Evolutionary conservation across 140 eudicot species (phyloP), one percentile per base, ranked within the genome.

Genomic region (Flaveria floridana): DNA sequence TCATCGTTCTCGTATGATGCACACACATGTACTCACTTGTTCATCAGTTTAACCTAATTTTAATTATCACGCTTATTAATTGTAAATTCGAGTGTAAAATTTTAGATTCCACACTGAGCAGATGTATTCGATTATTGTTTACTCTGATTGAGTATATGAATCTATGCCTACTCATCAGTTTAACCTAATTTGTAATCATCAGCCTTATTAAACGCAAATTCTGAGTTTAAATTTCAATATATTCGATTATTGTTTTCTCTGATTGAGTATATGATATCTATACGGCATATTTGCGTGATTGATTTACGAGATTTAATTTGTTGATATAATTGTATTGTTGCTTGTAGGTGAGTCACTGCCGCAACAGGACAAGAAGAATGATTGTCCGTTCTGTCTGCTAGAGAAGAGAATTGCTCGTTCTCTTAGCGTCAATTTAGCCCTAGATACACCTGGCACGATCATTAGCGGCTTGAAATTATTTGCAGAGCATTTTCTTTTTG

Each of bases 311-410:
- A 7, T 39, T 1, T 4, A 2, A 1, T 59, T 69, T 59, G 65
- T 59, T 28, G 19, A 7, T 39, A 1, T 4, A 2, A 1, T 59
- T 46, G n/a, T 69, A 58, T 2, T 28, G 13, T 58, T 58, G 76
- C 6, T 28, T 51, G 62, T 51, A 93, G 98, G 98, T 72, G 97
- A 93, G 58, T 77, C 78, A 1, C 80, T 78, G n/a, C 52, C 84
- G n/a, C 90, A 82, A 23, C 86, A 86, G 65, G 87, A 86, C 68
- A 87, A 80, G 81, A 89, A 90, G 81, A 81, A 84, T 48, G 97
- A 94, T 28, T 94, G 99, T 75, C 91, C 99, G 21, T 94, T 94
- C 74, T 94, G 99, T 78, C 65, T 94, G 72, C 65, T 94, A 57
- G 99, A 90, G 76, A 90, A 70, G 66, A 88, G 99, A 66, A 94